A percentile compares a stretch with the other conserved stretches of the same genome.
phyloP scores from a whole-genome alignment of 768 basidiomycete genomes.

The Podaxis sp. region DNA sequence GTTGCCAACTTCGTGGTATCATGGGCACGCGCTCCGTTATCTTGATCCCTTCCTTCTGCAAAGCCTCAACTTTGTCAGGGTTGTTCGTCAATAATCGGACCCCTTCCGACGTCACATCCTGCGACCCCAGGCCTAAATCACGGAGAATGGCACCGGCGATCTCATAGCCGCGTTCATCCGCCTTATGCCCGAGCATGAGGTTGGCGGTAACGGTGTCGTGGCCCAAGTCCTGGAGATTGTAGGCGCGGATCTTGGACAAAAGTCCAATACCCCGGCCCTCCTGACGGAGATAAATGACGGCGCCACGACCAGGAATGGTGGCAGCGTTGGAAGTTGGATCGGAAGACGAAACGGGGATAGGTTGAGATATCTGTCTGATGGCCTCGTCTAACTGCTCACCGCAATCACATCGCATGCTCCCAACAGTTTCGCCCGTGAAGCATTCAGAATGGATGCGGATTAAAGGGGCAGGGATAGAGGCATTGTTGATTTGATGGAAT shows the following conservation, averaged over 20 bases:
- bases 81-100: slow-evolving; percentile 93
- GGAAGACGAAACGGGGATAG: slow-evolving; percentile 49
- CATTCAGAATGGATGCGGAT: slow-evolving; percentile 98
- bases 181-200: slow-evolving; percentile 89
- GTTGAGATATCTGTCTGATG: slow-evolving; percentile 82
- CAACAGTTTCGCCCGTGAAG: slow-evolving; percentile 97
- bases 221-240: slow-evolving; percentile 96
- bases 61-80: slow-evolving; percentile 91
- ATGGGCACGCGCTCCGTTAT: slow-evolving; percentile 88
- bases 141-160: slow-evolving; percentile 87
- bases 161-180: slow-evolving; percentile 93
- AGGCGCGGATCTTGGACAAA: slow-evolving; percentile 93
- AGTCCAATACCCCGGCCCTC: slow-evolving; percentile 98
- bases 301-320: slow-evolving; percentile 81
- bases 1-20: slow-evolving; percentile 89
- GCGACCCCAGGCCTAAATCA: slow-evolving; percentile 76
- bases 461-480: slow-evolving; percentile 65
- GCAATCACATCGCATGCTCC: slow-evolving; percentile 98
- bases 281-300: slow-evolving; percentile 92
- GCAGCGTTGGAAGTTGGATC: slow-evolving; percentile 31
- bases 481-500: slow-evolving; percentile 21
- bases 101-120: slow-evolving; percentile 41
- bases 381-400: slow-evolving; percentile 98
- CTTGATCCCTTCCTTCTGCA: slow-evolving; percentile 79
- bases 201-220: slow-evolving; percentile 99